Conservation (phyloP, 1,284 basidiomycete genomes). For the Ustilago loliicola region DNA sequence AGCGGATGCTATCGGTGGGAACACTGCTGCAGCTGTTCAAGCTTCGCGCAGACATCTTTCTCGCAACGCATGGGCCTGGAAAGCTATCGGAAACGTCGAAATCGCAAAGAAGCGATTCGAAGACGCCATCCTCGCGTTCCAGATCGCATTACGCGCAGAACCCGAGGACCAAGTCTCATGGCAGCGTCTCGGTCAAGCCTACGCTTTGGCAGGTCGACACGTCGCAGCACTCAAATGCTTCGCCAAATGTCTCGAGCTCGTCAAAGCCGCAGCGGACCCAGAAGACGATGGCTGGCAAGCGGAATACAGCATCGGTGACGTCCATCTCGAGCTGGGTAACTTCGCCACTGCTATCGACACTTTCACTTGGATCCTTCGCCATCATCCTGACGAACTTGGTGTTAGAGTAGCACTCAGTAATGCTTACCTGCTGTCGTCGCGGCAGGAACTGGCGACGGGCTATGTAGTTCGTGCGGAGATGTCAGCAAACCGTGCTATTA, state of each 20-base stretch:
- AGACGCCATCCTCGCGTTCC: conserved; percentile 86
- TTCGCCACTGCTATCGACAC: conserved; percentile 81
- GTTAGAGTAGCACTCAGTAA: conserved; percentile 82
- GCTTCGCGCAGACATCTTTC: conserved; percentile 72
- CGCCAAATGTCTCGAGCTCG: conserved; percentile 76
- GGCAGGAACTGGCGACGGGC: conserved; percentile 77
- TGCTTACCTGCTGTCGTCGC: conserved; percentile 81
- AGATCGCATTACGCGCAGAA: conserved; percentile 86
- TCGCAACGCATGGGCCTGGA: conserved; percentile 95
- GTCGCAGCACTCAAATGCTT: conserved; percentile 91
- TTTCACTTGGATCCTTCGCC: conserved; percentile 77
- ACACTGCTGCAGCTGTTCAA: conserved; percentile 24
- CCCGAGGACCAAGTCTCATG: conserved; percentile 83
- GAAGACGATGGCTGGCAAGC: conserved; percentile 81
- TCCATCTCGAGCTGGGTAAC: conserved; percentile 83
- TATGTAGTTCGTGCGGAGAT: conserved; percentile 81
- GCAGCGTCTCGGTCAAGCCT: conserved; percentile 92
- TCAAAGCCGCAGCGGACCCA: conserved; percentile 12
- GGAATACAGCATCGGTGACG: conserved; percentile 85
- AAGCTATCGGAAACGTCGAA: conserved; percentile 92
- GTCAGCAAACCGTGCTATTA: conserved; percentile 78
- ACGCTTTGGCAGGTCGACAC: conserved; percentile 86
- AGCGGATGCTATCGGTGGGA: conserved; percentile 41
- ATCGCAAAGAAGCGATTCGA: conserved; percentile 81
- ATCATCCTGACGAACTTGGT: conserved; percentile 77